A percentile compares a stretch with the other conserved stretches of the same genome.
Conservation (phyloP, 768 basidiomycete genomes). For the Porpolomopsis calyptriformis region DNA sequence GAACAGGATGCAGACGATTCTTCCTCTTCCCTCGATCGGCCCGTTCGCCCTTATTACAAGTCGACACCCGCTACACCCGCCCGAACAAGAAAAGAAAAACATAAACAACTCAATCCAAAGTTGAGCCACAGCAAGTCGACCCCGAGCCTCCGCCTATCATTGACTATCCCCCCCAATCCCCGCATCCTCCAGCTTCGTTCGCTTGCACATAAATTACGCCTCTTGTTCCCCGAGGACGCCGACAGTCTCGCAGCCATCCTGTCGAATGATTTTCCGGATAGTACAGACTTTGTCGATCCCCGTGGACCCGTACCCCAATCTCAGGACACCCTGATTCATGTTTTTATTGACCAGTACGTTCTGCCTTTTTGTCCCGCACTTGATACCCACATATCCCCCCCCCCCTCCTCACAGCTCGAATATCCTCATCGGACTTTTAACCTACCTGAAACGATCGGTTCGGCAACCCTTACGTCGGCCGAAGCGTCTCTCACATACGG, state of each 20-base stretch:
- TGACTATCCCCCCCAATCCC: slow-evolving; percentile 5
- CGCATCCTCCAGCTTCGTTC: slow-evolving; percentile 31
- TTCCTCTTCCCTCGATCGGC: slow-evolving; percentile 6
- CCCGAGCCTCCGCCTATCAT: slow-evolving; percentile 28
- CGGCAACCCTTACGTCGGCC: slow-evolving; percentile 19
- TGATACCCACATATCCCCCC: no score
- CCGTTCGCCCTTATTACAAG: slow-evolving; percentile 20
- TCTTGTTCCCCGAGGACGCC: slow-evolving; percentile 44
- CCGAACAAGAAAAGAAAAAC: slow-evolving; percentile 8
- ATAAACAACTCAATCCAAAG: slow-evolving; percentile 23
- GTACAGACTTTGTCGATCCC: slow-evolving; percentile 8
- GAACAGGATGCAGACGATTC: slow-evolving; percentile 7
- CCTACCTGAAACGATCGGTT: slow-evolving; percentile 50
- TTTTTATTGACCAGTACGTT: slow-evolving; percentile 52
- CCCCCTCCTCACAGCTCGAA: no score
- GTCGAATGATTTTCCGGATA: slow-evolving; percentile 4
- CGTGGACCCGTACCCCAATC: slow-evolving; percentile 9
- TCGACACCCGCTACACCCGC: slow-evolving; percentile 16
- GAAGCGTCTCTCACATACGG: slow-evolving; percentile 65
- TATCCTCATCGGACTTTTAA: slow-evolving; percentile 76
- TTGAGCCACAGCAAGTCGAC: slow-evolving; percentile 27
- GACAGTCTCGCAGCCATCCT: slow-evolving; percentile 3
- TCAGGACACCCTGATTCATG: slow-evolving; percentile 12
- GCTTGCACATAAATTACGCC: slow-evolving; percentile 45
- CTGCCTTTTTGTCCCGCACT: slow-evolving; percentile 7